phyloP scores from a whole-genome alignment of 805 yeast species.

The Kuraishia hungarica region DNA sequence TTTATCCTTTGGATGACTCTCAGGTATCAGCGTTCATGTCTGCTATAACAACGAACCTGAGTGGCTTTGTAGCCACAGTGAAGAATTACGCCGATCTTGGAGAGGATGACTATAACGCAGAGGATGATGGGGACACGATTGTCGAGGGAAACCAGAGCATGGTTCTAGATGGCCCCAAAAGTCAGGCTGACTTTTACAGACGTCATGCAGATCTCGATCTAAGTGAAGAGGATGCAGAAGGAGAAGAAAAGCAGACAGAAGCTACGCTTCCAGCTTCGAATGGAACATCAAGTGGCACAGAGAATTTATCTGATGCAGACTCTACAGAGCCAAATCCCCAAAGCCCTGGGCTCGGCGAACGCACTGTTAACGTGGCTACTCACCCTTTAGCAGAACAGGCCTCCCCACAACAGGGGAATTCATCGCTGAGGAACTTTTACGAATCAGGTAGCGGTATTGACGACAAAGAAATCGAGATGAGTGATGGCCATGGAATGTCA shows the following conservation, averaged over 20 bases:
- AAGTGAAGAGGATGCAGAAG: not conserved
- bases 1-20: not conserved
- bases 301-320: not conserved
- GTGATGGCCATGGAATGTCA: not conserved
- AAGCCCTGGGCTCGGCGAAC: not conserved
- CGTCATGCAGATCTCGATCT: not conserved
- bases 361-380: not conserved
- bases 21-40: not conserved
- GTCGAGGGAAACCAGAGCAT: not conserved
- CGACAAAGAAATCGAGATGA: not conserved
- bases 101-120: slow-evolving; percentile 1
- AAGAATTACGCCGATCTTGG: slow-evolving; percentile 3
- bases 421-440: not conserved
- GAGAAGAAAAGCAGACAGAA: not conserved
- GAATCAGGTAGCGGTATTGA: not conserved
- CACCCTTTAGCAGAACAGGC: not conserved
- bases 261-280: too few species aligned
- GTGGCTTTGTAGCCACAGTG: not conserved
- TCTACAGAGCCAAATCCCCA: not conserved
- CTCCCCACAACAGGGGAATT: not conserved
- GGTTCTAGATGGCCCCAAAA: not conserved
- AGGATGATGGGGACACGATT: not conserved
- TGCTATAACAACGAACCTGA: not conserved
- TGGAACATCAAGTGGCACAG: too few species aligned
- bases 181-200: slow-evolving; percentile 2